Percentiles rank a stretch among this genome's conserved stretches.
phyloP scores from a whole-genome alignment of 148 eudicot species.

The Dianthus caryophyllus region DNA sequence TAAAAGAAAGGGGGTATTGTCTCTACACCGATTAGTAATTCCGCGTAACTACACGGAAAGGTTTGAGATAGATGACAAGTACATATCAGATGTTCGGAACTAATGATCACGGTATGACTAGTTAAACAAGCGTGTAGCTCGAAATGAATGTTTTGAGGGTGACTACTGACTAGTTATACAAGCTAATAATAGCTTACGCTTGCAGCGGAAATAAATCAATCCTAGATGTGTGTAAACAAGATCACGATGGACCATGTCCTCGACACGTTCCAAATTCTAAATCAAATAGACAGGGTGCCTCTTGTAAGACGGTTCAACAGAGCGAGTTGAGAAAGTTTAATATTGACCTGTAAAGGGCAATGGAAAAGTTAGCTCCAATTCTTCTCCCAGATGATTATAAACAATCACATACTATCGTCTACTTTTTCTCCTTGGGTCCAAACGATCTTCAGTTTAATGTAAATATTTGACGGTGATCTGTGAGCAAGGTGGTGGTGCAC shows the following conservation, averaged over 20 bases:
- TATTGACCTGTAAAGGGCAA: slow-evolving; percentile 6
- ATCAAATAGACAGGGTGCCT: background rate
- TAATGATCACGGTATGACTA: too few species aligned
- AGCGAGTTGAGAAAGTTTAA: slow-evolving; percentile 3
- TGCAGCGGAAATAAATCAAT: background rate
- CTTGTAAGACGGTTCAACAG: too few species aligned
- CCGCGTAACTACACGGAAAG: too few species aligned
- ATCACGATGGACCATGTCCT: slow-evolving; percentile 3
- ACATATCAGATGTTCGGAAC: too few species aligned
- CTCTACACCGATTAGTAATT: too few species aligned
- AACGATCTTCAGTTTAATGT: background rate
- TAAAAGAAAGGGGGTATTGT: too few species aligned
- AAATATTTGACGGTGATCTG: background rate
- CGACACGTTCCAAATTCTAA: background rate
- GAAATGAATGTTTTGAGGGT: background rate
- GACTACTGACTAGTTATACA: slow-evolving; percentile 9
- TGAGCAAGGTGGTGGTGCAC: background rate
- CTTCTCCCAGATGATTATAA: slow-evolving; percentile 13
- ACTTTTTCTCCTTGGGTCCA: slow-evolving; percentile 1
- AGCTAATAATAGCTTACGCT: slow-evolving; percentile 5
- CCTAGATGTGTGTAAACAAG: background rate
- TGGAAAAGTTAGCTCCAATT: background rate
- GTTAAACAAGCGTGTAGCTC: too few species aligned
- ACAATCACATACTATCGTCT: slow-evolving; percentile 1
- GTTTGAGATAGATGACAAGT: too few species aligned